A percentile compares a stretch with the other conserved stretches of the same genome.
Conservation (phyloP, 805 yeast species). For the Candida montana region DNA sequence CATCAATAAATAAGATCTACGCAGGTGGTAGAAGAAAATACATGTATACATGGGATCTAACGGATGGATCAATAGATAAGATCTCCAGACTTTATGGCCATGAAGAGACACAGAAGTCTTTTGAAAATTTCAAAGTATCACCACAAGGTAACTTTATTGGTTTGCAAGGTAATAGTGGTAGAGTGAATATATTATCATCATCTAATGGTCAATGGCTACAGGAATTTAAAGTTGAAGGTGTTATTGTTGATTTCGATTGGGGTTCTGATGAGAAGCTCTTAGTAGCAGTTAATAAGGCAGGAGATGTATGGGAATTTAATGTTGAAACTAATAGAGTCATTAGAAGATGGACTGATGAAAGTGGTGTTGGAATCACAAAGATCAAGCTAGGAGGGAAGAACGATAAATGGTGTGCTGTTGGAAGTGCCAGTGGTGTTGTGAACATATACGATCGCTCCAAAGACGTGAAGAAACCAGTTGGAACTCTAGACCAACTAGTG, state of each 20-base stretch:
- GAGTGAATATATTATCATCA: conserved; percentile 79
- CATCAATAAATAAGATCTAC: conserved; percentile 44
- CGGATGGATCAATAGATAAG: conserved; percentile 70
- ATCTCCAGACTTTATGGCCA: conserved; percentile 89
- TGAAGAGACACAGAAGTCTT: conserved; percentile 74
- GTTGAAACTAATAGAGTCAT: conserved; percentile 43
- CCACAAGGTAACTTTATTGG: conserved; percentile 70
- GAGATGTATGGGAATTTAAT: conserved; percentile 88
- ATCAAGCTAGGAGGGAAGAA: conserved; percentile 65
- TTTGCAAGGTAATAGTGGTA: conserved; percentile 80
- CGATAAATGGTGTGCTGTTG: conserved; percentile 83
- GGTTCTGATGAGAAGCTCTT: conserved; percentile 39
- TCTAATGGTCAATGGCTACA: conserved; percentile 79
- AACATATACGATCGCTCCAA: conserved; percentile 64
- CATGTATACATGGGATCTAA: conserved; percentile 89
- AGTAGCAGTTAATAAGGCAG: conserved; percentile 64
- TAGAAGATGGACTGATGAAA: conserved; percentile 77
- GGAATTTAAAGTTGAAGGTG: conserved; percentile 88
- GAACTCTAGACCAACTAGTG: conserved; percentile 70
- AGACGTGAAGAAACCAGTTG: conserved; percentile 47
- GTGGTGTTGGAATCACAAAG: conserved; percentile 79
- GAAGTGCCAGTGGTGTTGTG: conserved; percentile 84
- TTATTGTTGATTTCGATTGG: conserved; percentile 76
- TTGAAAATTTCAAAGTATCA: conserved; percentile 79
- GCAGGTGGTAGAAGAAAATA: conserved; percentile 91